Percentiles rank a stretch among this genome's conserved stretches.
Conservation (phyloP, 192 early-diverging fungal species). For the Coemansia sp. region DNA sequence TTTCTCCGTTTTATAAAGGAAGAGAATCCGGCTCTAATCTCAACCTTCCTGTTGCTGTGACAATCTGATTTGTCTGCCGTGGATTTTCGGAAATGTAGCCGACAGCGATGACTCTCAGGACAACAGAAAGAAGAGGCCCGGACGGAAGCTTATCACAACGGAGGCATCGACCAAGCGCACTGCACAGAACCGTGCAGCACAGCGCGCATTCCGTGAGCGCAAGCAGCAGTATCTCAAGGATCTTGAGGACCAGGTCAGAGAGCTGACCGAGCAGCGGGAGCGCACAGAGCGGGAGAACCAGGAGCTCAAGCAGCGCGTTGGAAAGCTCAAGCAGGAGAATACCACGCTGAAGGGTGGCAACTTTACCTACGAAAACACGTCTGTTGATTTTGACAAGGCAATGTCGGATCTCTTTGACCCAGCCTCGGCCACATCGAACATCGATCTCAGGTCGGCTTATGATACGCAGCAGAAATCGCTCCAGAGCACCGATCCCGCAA, state of each 20-base stretch:
- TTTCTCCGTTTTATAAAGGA: too few species aligned
- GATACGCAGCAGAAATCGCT: constrained; percentile 44
- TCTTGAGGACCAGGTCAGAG: constrained; percentile 72
- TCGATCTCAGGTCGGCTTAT: constrained; percentile 28
- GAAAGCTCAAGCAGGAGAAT: constrained; percentile 46
- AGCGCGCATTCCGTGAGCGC: constrained; percentile 87
- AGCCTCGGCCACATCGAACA: constrained; percentile 5
- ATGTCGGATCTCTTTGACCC: constrained; percentile 38
- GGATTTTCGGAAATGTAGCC: not conserved
- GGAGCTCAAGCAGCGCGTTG: constrained; percentile 35
- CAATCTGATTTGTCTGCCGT: not conserved
- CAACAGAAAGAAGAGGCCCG: constrained; percentile 60
- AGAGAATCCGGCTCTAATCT: too few species aligned
- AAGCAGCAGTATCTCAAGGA: constrained; percentile 78
- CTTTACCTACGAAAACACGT: constrained; percentile 43
- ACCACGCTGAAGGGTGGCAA: constrained; percentile 24
- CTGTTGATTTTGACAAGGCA: constrained; percentile 45
- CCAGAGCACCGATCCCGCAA: constrained; percentile 30
- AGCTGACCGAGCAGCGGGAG: constrained; percentile 62
- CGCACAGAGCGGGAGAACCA: constrained; percentile 55
- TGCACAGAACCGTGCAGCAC: constrained; percentile 87
- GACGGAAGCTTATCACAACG: constrained; percentile 63
- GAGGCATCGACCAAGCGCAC: constrained; percentile 68
- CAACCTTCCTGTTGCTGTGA: not conserved
- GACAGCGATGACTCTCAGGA: constrained; percentile 29